Base-by-base conservation (phyloP, 805 yeast species). In the Yarrowia bubula region DNA sequence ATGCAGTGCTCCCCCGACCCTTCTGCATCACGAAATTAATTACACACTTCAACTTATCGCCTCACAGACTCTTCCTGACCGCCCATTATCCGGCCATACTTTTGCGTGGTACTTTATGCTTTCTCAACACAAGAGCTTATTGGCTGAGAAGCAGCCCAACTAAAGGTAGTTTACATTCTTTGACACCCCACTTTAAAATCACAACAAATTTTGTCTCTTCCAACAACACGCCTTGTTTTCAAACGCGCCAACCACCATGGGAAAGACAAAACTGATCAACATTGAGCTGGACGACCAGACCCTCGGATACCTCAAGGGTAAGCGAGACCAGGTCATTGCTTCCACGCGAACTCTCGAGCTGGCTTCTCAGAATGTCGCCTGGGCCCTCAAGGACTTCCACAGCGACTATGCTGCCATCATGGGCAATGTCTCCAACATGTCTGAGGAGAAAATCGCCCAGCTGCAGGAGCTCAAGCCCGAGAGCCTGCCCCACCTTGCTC, bases 231-330 rank as follows among this genome's bases (percentile, higher is more conserved):
- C 43, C 44, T 51, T 22, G 55, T 48, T 33, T 35, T 33, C 53
- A 32, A 48, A 48, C 55, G 32, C 55, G 55, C 53, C n/a, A 28
- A 47, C n/a, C 60, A n/a, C 46, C 60, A 55, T 55, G 61, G 47
- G 8, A 37, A 55, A 55, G 17, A 55, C 37, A 9, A 38, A 28
- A 38, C 43, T 39, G 8, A 10, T 39, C 14, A n/a, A 31, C 14
- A 22, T 51, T 6, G 60, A 38, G n/a, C 60, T 51, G 13, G 47
- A 55, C 47, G 61, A 55, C 18, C 61, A 39, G 61, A 51, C 44
- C 17, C 61, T 55, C 15, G 47, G 37, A 10, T 31, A 55, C 17
- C 61, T 55, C 37, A 39, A 41, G 31, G 47, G 61, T 8, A 55
- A 55, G 38, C 61, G 61, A 13, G 61, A 55, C 9, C 47, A 39